These are phyloP conservation scores for Gynostemma pentaphyllum DNA, from an alignment of 306 rosid genomes.

Conservation along the genomic window DNA sequence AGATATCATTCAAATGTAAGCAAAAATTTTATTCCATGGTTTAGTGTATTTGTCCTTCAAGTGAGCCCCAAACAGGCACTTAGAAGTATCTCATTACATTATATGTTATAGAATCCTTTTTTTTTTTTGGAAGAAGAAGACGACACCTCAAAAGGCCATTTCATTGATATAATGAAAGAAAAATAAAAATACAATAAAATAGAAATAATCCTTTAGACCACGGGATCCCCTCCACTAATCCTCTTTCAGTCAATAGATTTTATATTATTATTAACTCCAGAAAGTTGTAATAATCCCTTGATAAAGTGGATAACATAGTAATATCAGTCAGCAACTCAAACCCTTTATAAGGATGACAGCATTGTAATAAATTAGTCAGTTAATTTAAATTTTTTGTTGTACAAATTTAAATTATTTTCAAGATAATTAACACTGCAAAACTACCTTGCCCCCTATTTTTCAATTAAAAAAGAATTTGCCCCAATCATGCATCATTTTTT, in stretches of 20 bases:
- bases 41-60: too few relatives aligned
- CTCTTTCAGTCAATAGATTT: background rate
- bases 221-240: background rate
- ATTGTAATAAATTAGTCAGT: background rate
- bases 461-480: too few relatives aligned
- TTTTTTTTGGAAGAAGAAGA: too few relatives aligned
- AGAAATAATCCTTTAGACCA: background rate
- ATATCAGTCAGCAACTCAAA: background rate
- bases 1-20: background rate
- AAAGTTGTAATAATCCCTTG: background rate
- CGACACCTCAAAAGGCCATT: too few relatives aligned
- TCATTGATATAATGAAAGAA: too few relatives aligned
- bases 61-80: too few relatives aligned
- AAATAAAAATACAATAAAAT: too few relatives aligned
- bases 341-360: background rate
- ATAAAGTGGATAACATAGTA: background rate
- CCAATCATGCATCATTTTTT: too few relatives aligned
- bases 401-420: background rate
- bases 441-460: background rate
- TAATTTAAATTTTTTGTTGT: background rate
- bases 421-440: background rate
- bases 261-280: background rate
- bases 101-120: too few relatives aligned
- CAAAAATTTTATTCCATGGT: background rate
- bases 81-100: too few relatives aligned